Evolutionary conservation across 192 early-diverging fungal species (phyloP).

Genomic region (Entomortierella beljakovae): DNA sequence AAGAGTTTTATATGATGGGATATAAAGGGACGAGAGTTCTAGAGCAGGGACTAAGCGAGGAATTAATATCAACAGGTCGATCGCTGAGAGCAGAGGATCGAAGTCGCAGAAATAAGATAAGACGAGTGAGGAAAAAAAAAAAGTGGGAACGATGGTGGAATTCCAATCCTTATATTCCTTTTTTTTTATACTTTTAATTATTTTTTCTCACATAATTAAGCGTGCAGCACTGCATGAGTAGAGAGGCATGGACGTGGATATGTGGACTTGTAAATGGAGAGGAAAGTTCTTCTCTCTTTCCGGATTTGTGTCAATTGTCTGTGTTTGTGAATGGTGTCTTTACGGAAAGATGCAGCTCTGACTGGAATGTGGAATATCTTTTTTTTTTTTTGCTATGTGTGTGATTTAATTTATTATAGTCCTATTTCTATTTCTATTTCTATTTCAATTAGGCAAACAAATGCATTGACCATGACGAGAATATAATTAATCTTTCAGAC

Average conservation of each 20-base stretch:
- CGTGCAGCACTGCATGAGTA: no score
- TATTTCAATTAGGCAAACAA: no score
- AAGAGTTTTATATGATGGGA: neutral
- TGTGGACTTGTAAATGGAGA: neutral
- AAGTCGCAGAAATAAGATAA: neutral
- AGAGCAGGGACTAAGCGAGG: neutral
- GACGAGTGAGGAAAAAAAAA: slow-evolving; percentile 3
- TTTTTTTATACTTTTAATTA: slow-evolving; percentile 5
- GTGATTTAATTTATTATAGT: no score
- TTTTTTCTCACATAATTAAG: neutral
- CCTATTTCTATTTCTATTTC: no score
- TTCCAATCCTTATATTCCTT: slow-evolving; percentile 52
- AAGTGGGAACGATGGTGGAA: slow-evolving; percentile 22
- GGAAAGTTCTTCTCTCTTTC: slow-evolving; percentile 28
- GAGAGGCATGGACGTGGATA: neutral
- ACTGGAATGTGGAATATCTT: slow-evolving; percentile 51
- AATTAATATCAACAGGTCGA: neutral
- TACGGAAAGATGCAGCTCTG: slow-evolving; percentile 21
- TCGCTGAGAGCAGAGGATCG: slow-evolving; percentile 4
- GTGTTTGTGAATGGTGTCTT: neutral
- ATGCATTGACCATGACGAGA: slow-evolving; percentile 4
- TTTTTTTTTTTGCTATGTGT: neutral
- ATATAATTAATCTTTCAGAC: no score
- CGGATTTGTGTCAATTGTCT: slow-evolving; percentile 25
- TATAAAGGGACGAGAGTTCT: neutral